These are phyloP conservation scores for Xylaria curta DNA, from an alignment of 495 filamentous ascomycete species.

Conservation along the genomic window DNA sequence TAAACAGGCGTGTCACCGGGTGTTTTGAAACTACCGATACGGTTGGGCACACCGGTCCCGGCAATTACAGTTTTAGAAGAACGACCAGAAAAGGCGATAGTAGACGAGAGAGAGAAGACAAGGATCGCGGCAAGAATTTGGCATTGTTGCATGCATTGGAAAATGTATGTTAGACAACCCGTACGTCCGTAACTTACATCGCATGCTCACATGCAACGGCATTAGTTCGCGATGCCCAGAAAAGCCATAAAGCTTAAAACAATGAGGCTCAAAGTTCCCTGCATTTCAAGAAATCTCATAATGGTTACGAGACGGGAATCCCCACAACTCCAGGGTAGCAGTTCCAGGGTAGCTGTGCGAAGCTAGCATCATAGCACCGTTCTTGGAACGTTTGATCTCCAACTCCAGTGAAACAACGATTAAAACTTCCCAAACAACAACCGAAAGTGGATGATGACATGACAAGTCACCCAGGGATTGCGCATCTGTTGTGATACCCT, in stretches of 20 bases:
- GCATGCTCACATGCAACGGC: neutral
- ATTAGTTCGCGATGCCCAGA: slow-evolving; percentile 10
- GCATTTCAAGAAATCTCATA: neutral
- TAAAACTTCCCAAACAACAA: neutral
- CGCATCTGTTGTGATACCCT: neutral
- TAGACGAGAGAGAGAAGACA: neutral
- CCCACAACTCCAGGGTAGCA: slow-evolving; percentile 11
- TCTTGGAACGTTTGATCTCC: neutral
- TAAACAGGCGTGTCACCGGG: neutral
- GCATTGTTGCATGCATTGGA: neutral
- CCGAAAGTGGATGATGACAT: neutral
- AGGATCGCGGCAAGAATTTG: neutral
- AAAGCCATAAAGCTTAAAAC: slow-evolving; percentile 22
- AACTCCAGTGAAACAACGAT: neutral
- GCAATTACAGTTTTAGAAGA: neutral
- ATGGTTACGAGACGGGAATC: slow-evolving; percentile 17
- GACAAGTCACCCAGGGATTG: neutral
- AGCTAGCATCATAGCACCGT: neutral
- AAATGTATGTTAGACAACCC: too few relatives aligned
- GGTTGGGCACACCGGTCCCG: neutral
- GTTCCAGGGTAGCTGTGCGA: neutral
- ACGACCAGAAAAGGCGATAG: neutral
- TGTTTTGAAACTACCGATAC: neutral
- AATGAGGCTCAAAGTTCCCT: neutral
- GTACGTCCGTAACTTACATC: neutral